Evolutionary conservation across 306 rosid genomes (phyloP).

Genomic region (Begonia peltatifolia): DNA sequence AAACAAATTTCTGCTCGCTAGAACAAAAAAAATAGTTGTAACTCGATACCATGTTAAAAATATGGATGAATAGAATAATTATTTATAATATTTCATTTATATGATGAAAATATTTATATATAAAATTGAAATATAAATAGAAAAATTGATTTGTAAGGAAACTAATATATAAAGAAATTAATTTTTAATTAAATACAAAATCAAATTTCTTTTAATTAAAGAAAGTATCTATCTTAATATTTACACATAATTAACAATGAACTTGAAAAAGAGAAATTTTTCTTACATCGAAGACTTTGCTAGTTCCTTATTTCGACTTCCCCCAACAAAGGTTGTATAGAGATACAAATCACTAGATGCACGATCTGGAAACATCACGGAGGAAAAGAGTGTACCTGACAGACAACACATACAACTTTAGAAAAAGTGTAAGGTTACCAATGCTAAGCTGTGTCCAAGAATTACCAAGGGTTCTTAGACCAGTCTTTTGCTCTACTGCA

Average conservation of each 20-base stretch:
- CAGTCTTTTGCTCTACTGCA: slow-evolving; percentile 63
- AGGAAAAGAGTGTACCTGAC: slow-evolving; percentile 87
- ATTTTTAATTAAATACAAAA: too few relatives aligned
- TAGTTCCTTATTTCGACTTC: slow-evolving; percentile 58
- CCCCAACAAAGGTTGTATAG: slow-evolving; percentile 85
- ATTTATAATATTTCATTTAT: too few relatives aligned
- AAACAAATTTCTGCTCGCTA: too few relatives aligned
- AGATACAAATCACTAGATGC: slow-evolving; percentile 64
- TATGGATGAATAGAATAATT: too few relatives aligned
- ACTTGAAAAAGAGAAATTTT: slow-evolving; percentile 6
- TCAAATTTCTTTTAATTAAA: too few relatives aligned
- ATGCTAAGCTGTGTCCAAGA: slow-evolving; percentile 17
- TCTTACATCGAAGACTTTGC: slow-evolving; percentile 68
- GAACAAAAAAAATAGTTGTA: too few relatives aligned
- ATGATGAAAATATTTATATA: too few relatives aligned
- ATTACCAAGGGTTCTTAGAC: slow-evolving; percentile 81
- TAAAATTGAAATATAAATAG: too few relatives aligned
- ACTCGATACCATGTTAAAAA: too few relatives aligned
- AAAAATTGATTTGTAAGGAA: too few relatives aligned
- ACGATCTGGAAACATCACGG: slow-evolving; percentile 94
- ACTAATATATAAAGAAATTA: too few relatives aligned
- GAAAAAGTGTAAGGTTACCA: slow-evolving; percentile 4
- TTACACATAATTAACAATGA: background rate
- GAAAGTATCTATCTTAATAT: too few relatives aligned
- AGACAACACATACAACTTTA: slow-evolving; percentile 3